A percentile compares a stretch with the other conserved stretches of the same genome.
Evolutionary conservation across 495 filamentous ascomycete species (phyloP).

Genomic region (Neurospora tetraspora): DNA sequence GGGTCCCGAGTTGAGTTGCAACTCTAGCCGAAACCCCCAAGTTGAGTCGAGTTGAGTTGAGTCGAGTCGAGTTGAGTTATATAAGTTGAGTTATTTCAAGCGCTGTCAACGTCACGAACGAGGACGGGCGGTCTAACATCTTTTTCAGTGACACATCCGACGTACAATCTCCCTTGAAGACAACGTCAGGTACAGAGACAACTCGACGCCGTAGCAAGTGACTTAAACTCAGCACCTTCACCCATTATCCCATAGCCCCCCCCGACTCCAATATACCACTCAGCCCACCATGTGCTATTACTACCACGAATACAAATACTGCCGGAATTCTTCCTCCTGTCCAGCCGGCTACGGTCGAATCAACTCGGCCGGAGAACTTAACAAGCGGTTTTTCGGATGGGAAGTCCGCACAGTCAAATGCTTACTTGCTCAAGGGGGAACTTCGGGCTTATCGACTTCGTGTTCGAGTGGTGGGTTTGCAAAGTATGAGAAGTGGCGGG

Average conservation of each 20-base stretch:
- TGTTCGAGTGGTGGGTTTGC: not conserved
- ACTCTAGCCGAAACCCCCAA: no score
- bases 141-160: not conserved
- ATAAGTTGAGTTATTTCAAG: no score
- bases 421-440: not conserved
- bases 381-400: not conserved
- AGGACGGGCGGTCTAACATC: not conserved
- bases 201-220: no score
- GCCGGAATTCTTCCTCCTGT: not conserved
- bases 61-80: no score
- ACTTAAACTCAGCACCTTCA: no score
- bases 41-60: no score
- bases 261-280: not conserved
- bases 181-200: not conserved
- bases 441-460: not conserved
- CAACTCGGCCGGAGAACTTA: not conserved
- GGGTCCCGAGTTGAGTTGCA: no score
- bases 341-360: not conserved
- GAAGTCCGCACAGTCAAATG: not conserved
- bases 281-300: not conserved
- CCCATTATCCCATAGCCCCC: no score
- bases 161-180: not conserved
- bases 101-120: not conserved
- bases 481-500: not conserved
- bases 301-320: not conserved